Evolutionary conservation across 2,329 filamentous ascomycete genomes (phyloP).

Genomic region (Nemania sp.): DNA sequence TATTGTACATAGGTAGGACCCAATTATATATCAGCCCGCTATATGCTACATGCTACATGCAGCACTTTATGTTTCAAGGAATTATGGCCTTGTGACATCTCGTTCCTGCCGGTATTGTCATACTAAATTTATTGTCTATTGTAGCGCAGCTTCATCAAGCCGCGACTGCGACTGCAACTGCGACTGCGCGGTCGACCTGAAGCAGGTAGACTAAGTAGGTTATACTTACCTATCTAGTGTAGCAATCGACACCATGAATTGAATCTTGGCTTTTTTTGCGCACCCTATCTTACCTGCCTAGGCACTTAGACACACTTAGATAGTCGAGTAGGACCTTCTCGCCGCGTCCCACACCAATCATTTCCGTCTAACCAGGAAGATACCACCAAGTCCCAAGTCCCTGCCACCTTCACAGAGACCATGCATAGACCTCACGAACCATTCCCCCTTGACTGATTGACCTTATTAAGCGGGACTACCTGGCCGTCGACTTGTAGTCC

Average conservation of each 20-base stretch:
- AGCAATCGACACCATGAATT: slow-evolving; percentile 9
- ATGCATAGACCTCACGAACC: background rate
- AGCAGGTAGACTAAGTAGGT: slow-evolving; percentile 9
- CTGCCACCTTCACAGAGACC: background rate
- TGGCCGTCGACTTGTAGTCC: background rate
- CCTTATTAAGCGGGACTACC: slow-evolving; percentile 3
- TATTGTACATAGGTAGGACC: background rate
- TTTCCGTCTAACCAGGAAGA: background rate
- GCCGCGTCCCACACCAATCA: slow-evolving; percentile 23
- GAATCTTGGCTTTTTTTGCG: slow-evolving; percentile 13
- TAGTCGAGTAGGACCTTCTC: slow-evolving; percentile 1
- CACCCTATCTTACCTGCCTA: background rate
- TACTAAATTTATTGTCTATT: slow-evolving; percentile 6
- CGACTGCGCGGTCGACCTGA: slow-evolving; percentile 1
- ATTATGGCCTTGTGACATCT: slow-evolving; percentile 27
- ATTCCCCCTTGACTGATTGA: background rate
- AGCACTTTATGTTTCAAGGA: background rate
- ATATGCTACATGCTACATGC: no score
- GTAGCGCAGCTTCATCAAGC: slow-evolving; percentile 28
- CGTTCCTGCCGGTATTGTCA: slow-evolving; percentile 5
- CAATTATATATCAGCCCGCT: slow-evolving; percentile 17
- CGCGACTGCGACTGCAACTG: slow-evolving; percentile 15
- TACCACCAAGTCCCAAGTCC: background rate
- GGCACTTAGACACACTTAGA: background rate
- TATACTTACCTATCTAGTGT: slow-evolving; percentile 4